Evolutionary conservation across 257 asterid species (phyloP).

Genomic region (Capsicum pubescens): DNA sequence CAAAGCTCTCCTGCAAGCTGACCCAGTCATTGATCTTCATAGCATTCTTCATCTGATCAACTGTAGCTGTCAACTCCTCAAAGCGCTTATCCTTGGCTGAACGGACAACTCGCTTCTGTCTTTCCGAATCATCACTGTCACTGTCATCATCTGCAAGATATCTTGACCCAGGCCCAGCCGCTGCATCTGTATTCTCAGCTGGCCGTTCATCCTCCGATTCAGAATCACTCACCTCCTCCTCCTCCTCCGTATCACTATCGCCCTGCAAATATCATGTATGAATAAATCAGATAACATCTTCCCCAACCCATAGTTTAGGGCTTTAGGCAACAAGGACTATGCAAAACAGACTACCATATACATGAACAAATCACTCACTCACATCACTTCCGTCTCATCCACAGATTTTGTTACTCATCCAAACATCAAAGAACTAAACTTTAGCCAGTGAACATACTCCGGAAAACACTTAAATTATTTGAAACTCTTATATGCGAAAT

Average conservation of each 20-base stretch:
- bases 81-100: constrained; percentile 82
- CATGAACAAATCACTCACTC: neutral
- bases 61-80: constrained; percentile 82
- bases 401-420: neutral
- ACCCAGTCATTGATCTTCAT: constrained; percentile 97
- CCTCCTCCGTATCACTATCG: constrained; percentile 73
- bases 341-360: neutral
- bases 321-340: neutral
- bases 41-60: constrained; percentile 94
- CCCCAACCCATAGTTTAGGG: constrained; percentile 7
- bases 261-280: constrained; percentile 44
- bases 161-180: constrained; percentile 45
- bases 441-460: no score
- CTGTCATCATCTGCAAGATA: constrained; percentile 53
- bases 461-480: no score
- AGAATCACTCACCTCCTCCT: constrained; percentile 58
- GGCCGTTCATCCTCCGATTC: constrained; percentile 47
- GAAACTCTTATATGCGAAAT: no score
- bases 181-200: constrained; percentile 40
- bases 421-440: neutral
- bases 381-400: neutral
- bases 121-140: constrained; percentile 75
- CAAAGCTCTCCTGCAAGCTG: constrained; percentile 90
- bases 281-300: constrained; percentile 11
- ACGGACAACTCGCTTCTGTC: constrained; percentile 73